Percentiles rank a stretch among this genome's conserved stretches.
These are phyloP conservation scores for Spergularia bocconei DNA, from an alignment of 148 eudicot genomes.

Conservation along the genomic window DNA sequence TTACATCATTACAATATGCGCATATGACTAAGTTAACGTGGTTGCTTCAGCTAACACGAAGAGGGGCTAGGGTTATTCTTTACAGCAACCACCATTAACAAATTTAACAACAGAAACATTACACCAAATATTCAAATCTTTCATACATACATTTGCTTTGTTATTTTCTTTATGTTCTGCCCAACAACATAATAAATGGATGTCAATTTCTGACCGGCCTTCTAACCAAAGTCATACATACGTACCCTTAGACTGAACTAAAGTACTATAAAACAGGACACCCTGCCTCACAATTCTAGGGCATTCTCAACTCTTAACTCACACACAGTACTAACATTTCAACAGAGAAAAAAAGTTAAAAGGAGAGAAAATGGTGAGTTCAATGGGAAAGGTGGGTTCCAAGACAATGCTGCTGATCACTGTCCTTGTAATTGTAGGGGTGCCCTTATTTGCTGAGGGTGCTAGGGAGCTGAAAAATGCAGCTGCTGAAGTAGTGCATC, in stretches of 20 bases:
- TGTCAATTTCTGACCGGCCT: not conserved
- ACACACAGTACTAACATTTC: not conserved
- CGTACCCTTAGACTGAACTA: not conserved
- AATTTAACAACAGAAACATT: too few relatives aligned
- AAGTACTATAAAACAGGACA: constrained; percentile 21
- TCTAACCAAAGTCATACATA: not conserved
- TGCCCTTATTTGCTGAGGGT: constrained; percentile 19
- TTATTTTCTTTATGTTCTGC: not conserved
- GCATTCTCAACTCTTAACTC: not conserved
- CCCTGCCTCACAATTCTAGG: not conserved
- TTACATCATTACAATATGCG: too few relatives aligned
- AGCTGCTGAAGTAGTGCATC: constrained; percentile 5
- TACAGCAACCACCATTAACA: too few relatives aligned
- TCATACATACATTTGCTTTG: not conserved
- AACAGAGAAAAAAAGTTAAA: not conserved
- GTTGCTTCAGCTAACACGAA: too few relatives aligned
- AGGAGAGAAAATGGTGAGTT: not conserved
- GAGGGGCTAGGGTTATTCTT: too few relatives aligned
- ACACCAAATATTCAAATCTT: too few relatives aligned
- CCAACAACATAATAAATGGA: constrained; percentile 2
- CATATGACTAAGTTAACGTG: too few relatives aligned
- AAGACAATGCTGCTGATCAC: not conserved
- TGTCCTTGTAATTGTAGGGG: constrained; percentile 19
- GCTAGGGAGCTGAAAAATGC: constrained; percentile 19
- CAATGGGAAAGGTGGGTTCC: constrained; percentile 5